Evolutionary conservation across 225 moss, liverwort and hornwort species (phyloP).

Genomic region (Straminergon stramineum): DNA sequence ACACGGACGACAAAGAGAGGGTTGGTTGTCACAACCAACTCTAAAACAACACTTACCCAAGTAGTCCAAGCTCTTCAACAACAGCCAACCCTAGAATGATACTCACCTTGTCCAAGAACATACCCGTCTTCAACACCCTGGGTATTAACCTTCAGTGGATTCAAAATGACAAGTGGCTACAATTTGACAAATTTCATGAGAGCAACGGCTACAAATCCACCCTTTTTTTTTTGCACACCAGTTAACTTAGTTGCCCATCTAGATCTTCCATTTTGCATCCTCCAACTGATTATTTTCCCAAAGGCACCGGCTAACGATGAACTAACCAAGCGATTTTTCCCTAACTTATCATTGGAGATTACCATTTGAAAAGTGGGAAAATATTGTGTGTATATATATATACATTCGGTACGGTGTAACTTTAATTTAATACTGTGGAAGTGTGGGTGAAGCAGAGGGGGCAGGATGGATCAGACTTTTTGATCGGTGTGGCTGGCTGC

Average conservation of each 20-base stretch:
- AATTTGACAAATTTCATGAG: neutral
- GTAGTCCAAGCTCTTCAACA: fast-evolving
- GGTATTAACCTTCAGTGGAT: too few relatives aligned
- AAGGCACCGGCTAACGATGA: neutral
- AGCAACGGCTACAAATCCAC: neutral
- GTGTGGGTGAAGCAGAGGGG: neutral
- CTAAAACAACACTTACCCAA: too few relatives aligned
- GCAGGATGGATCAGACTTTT: neutral
- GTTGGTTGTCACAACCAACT: fast-evolving
- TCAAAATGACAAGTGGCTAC: fast-evolving
- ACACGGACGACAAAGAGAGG: fast-evolving
- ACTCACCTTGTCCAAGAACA: neutral
- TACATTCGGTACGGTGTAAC: neutral
- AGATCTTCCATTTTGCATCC: neutral
- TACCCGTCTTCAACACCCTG: fast-evolving
- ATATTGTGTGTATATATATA: too few relatives aligned
- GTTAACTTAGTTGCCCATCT: fast-evolving
- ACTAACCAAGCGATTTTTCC: fast-evolving
- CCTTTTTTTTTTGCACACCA: neutral
- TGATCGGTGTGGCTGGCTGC: neutral
- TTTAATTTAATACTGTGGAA: neutral
- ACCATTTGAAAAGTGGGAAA: neutral
- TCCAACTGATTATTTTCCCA: neutral
- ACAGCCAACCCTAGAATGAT: neutral
- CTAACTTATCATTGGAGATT: neutral